phyloP scores from a whole-genome alignment of 441 rosid genomes.

The Gossypium lobatum region DNA sequence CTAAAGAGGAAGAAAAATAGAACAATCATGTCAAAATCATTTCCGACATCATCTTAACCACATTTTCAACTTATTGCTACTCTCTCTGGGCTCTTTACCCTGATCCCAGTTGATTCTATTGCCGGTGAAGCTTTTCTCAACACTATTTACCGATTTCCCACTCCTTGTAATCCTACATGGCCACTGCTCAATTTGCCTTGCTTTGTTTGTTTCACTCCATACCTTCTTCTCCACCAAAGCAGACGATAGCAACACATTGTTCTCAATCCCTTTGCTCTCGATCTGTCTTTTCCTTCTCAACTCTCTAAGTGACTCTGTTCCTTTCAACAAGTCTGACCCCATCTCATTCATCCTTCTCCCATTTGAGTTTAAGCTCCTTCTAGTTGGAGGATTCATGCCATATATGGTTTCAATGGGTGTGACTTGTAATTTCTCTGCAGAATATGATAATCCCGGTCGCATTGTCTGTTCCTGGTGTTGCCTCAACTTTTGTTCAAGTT shows the following conservation, averaged over 20 bases:
- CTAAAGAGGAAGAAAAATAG: too few relatives aligned
- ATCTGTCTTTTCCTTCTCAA: conserved; percentile 31
- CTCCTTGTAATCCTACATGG: conserved; percentile 31
- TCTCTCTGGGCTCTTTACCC: conserved; percentile 11
- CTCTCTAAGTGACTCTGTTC: conserved; percentile 31
- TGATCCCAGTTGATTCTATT: conserved; percentile 22
- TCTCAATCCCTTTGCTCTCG: conserved; percentile 32
- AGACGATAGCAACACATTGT: conserved; percentile 21
- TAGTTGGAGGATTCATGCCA: conserved; percentile 19
- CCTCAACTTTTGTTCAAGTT: not conserved
- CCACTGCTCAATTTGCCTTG: conserved; percentile 18
- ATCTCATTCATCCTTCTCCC: conserved; percentile 13
- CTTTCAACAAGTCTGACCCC: conserved; percentile 30
- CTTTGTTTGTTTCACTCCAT: conserved; percentile 19
- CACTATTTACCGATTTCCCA: conserved; percentile 15
- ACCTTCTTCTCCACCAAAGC: conserved; percentile 27
- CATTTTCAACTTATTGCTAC: conserved; percentile 17
- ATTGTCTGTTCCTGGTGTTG: conserved; percentile 12
- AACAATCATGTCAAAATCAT: not conserved
- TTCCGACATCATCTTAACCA: conserved; percentile 28
- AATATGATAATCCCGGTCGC: not conserved
- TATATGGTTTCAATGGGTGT: conserved; percentile 20
- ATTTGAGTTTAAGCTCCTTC: conserved; percentile 21
- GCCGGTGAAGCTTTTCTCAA: conserved; percentile 14
- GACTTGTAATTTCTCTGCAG: conserved; percentile 15